Base-by-base conservation (phyloP, 1,284 basidiomycete genomes). In the Phellopilus nigrolimitatus region DNA sequence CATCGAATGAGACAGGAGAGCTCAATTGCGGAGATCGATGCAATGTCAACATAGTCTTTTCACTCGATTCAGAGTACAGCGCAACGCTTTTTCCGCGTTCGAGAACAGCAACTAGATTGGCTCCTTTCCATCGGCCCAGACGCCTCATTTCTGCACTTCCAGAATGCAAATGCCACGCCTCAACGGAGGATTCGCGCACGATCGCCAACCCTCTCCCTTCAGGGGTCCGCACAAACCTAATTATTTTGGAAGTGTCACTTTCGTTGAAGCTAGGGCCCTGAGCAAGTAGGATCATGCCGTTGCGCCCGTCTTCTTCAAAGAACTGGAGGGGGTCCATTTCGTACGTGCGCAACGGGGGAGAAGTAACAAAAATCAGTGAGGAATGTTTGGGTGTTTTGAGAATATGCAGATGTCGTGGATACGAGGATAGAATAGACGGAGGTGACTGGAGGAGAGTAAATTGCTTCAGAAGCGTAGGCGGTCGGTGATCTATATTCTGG, bases 401-500 rank as follows among this genome's bases (percentile, higher is more conserved):
- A 39, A 82, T 57, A 59, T 76, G 75, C n/a, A 85, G 67, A 57
- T 79, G 70, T 12, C 63, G 61, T 10, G 79, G 80, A 31, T 68
- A 66, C 4, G 62, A 66, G 24, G 71, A 68, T 25, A 86, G 67
- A 10, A 71, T 65, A 1, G 68, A 66, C 10, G 81, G 75, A 8
- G 71, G 71, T 3, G 80, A 77, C 54, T 83, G 78, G 22, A 88
- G 79, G 12, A 93, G 68, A 2, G 79, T 81, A 60, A 90, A 84
- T 47, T 88, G 82, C 61, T 79, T 82, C 30, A 95, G 73, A 6
- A 95, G 72, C 1, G 91, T 93, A 1, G 92, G 92, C 4, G 93
- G 92, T 57, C 86, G 79, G n/a, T 86, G 77, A 62, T 95, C 91
- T 56, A 95, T 82, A 66, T 95, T 93, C 91, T 80, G 1, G 15